Percentiles rank a stretch among this genome's conserved stretches.
Conservation (phyloP, 2,329 filamentous ascomycete species). For the Atkinsonella texensis region DNA sequence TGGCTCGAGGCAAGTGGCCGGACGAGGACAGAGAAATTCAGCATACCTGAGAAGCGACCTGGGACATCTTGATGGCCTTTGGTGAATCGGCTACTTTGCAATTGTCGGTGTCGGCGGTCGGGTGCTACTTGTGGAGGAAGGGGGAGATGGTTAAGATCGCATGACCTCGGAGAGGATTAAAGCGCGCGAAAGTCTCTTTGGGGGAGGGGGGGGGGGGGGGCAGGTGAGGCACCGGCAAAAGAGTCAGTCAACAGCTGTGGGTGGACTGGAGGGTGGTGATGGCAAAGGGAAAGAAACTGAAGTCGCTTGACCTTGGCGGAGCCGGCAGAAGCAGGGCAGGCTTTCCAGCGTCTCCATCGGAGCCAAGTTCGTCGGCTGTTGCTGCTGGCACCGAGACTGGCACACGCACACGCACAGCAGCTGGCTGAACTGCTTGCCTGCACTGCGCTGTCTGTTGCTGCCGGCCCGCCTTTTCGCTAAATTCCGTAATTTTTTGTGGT, state of each 20-base stretch:
- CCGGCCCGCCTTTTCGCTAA: conserved; percentile 11
- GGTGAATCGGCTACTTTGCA: conserved; percentile 16
- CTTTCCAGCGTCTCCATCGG: too few species aligned
- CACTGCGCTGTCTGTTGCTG: background rate
- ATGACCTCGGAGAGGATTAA: conserved; percentile 23
- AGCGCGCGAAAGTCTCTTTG: conserved; percentile 10
- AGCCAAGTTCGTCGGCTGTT: background rate
- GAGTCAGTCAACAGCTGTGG: conserved; percentile 4
- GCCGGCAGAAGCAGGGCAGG: background rate
- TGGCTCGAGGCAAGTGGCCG: background rate
- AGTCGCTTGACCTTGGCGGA: background rate
- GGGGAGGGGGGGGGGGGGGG: conserved; percentile 9
- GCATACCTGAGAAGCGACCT: conserved; percentile 48
- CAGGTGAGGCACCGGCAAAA: conserved; percentile 6
- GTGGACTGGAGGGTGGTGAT: conserved; percentile 6
- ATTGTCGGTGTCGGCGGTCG: conserved; percentile 31
- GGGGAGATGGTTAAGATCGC: conserved; percentile 23
- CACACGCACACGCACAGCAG: too few species aligned
- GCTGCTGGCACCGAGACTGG: too few species aligned
- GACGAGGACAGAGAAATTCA: background rate
- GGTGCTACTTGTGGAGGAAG: conserved; percentile 19
- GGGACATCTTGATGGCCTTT: conserved; percentile 41
- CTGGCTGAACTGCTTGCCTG: background rate
- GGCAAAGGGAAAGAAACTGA: conserved; percentile 11
- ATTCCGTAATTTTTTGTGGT: conserved; percentile 15